Evolutionary conservation across 768 basidiomycete species (phyloP).

Genomic region (Pleurotus cornucopiae): DNA sequence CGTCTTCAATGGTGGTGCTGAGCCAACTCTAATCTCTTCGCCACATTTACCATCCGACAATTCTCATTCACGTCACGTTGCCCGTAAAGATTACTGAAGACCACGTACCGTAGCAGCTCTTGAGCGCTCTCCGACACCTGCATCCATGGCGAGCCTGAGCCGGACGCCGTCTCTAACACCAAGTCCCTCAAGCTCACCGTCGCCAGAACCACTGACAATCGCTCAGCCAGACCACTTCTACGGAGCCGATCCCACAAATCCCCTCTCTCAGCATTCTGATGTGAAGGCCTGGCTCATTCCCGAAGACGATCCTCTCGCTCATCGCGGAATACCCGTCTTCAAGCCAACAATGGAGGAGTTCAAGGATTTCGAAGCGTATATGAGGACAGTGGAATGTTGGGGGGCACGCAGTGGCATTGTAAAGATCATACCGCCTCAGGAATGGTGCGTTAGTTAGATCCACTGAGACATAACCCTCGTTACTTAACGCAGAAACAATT

Average conservation of each 20-base stretch:
- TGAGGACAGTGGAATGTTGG: slow-evolving; percentile 86
- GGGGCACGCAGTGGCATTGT: slow-evolving; percentile 89
- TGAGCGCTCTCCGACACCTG: background rate
- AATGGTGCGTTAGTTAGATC: slow-evolving; percentile 62
- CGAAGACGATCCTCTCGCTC: slow-evolving; percentile 74
- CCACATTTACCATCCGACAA: background rate
- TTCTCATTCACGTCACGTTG: too few relatives aligned
- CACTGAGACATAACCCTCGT: slow-evolving; percentile 13
- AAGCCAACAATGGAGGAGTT: slow-evolving; percentile 92
- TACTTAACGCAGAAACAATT: slow-evolving; percentile 18
- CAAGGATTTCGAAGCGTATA: slow-evolving; percentile 85
- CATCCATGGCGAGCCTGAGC: slow-evolving; percentile 29
- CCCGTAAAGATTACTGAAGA: too few relatives aligned
- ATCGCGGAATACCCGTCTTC: slow-evolving; percentile 95
- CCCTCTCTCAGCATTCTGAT: slow-evolving; percentile 61
- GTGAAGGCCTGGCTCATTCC: slow-evolving; percentile 69
- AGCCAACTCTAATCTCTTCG: background rate
- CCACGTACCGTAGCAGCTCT: too few relatives aligned
- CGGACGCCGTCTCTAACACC: slow-evolving; percentile 36
- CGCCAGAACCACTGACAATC: slow-evolving; percentile 36
- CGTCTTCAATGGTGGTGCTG: background rate
- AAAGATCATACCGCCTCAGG: slow-evolving; percentile 92
- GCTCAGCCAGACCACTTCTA: slow-evolving; percentile 86
- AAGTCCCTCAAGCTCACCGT: slow-evolving; percentile 46
- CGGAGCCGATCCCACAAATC: slow-evolving; percentile 46